phyloP scores from a whole-genome alignment of 164 flowering plant species.

The Chloranthus sessilifolius region DNA sequence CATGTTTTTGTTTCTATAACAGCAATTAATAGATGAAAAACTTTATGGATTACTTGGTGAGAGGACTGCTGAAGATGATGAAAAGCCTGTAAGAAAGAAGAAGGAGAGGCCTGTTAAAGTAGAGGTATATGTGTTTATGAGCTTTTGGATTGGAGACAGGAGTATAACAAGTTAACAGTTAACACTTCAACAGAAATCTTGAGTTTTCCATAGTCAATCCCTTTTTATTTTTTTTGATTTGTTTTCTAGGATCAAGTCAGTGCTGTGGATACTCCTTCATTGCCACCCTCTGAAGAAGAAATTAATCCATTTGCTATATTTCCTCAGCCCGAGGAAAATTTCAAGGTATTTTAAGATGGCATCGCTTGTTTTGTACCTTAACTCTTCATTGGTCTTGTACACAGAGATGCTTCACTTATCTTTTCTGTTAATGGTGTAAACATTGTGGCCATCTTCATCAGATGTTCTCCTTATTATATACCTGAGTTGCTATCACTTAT shows the following conservation, averaged over 20 bases:
- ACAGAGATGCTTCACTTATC: neutral
- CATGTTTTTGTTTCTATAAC: slow-evolving; percentile 9
- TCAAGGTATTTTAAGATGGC: slow-evolving; percentile 44
- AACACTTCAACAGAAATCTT: too few relatives aligned
- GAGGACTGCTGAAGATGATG: slow-evolving; percentile 87
- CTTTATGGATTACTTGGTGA: slow-evolving; percentile 76
- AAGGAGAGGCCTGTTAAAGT: slow-evolving; percentile 81
- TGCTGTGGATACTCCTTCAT: slow-evolving; percentile 29
- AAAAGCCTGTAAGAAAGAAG: slow-evolving; percentile 72
- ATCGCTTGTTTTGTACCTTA: neutral
- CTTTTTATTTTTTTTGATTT: neutral
- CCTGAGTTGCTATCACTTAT: too few relatives aligned
- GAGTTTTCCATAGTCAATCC: neutral
- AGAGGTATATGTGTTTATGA: slow-evolving; percentile 31
- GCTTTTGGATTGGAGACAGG: too few relatives aligned
- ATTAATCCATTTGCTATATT: slow-evolving; percentile 75
- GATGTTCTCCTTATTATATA: too few relatives aligned
- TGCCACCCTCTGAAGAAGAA: slow-evolving; percentile 70
- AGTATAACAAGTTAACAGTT: too few relatives aligned
- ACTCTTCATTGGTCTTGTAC: neutral
- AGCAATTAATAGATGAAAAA: slow-evolving; percentile 71
- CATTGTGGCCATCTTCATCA: too few relatives aligned
- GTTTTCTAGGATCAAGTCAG: slow-evolving; percentile 7
- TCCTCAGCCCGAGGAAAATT: slow-evolving; percentile 81
- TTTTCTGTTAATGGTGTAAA: too few relatives aligned